Base-by-base conservation (phyloP, 805 yeast species). In the Pichia rugopelliculosa region DNA sequence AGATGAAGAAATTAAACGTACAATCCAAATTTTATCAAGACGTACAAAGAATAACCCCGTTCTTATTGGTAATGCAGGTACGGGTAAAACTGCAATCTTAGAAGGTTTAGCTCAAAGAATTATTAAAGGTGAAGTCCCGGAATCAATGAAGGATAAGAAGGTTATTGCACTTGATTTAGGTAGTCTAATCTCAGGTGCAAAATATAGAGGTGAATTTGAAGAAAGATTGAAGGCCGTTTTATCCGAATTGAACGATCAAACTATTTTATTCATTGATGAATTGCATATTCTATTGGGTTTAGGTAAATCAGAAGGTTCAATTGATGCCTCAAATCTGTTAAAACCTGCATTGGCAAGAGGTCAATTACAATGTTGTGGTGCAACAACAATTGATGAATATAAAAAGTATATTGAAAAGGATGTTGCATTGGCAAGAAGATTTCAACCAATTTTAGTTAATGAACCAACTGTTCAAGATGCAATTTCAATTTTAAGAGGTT, bases 311-410 rank as follows among this genome's bases (percentile, higher is more conserved):
- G 96, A 91, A 59, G 99, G 98, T 4, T 79, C 96, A 3, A 90
- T 93, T 64, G 98, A 93, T 66, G 96, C 96, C 37, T 99, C 99
- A 37, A 93, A 93, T 68, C 77, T 93, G 59, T 78, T 93, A 65
- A 93, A 93, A 71, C 99, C 99, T 34, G 95, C 95, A 76, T 78
- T 93, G 54, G 97, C 99, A 2, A 82, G 99, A 70, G 98, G 99
- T 58, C 77, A 85, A 45, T 79, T 93, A 61, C 97, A 93, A 67
- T 95, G 97, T 69, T 89, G 90, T 62, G 99, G 99, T 72, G 99
- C 99, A 23, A 93, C 99, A 24, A 93, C 99, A 1, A 84, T 88
- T 58, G 84, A 84, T 48, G 99, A 93, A 71, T 93, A 93, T 74
- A 79, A 98, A 62, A 83, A 89, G 61, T 81, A 84, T 62, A 82